Conservation (phyloP, 805 yeast species). For the Kodamaea kakaduensis region DNA sequence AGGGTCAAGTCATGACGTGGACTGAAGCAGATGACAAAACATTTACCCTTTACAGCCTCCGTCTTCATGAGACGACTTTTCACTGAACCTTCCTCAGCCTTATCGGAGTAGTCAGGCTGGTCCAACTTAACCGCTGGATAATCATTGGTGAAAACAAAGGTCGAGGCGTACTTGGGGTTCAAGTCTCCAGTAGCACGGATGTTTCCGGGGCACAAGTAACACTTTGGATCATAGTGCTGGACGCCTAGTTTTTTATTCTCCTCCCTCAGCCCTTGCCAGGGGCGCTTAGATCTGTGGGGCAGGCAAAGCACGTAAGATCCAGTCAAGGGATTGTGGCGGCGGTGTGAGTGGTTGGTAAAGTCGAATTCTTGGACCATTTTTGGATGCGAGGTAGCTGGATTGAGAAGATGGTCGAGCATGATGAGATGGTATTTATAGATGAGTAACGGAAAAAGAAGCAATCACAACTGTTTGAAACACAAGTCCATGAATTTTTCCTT, state of each 20-base stretch:
- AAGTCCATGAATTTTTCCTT: too few relatives aligned
- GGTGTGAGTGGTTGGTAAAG: conserved; percentile 58
- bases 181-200: conserved; percentile 55
- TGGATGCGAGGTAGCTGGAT: conserved; percentile 16
- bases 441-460: too few relatives aligned
- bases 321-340: conserved; percentile 68
- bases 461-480: too few relatives aligned
- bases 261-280: conserved; percentile 78
- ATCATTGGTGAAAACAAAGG: conserved; percentile 64
- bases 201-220: conserved; percentile 74
- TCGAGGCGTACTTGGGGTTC: conserved; percentile 54
- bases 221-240: conserved; percentile 51
- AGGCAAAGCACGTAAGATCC: conserved; percentile 67
- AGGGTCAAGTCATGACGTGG: conserved; percentile 66
- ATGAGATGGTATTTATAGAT: too few relatives aligned
- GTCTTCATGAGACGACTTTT: conserved; percentile 48
- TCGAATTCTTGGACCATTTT: conserved; percentile 29
- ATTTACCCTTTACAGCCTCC: conserved; percentile 60
- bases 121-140: conserved; percentile 63
- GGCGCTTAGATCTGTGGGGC: conserved; percentile 74
- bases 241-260: conserved; percentile 30
- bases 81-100: conserved; percentile 16
- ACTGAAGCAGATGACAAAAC: conserved; percentile 68
- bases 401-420: conserved; percentile 18
- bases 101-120: conserved; percentile 43